Evolutionary conservation across 768 basidiomycete species (phyloP), one percentile per base, ranked within the genome.

Genomic region (Podaxis sp.): DNA sequence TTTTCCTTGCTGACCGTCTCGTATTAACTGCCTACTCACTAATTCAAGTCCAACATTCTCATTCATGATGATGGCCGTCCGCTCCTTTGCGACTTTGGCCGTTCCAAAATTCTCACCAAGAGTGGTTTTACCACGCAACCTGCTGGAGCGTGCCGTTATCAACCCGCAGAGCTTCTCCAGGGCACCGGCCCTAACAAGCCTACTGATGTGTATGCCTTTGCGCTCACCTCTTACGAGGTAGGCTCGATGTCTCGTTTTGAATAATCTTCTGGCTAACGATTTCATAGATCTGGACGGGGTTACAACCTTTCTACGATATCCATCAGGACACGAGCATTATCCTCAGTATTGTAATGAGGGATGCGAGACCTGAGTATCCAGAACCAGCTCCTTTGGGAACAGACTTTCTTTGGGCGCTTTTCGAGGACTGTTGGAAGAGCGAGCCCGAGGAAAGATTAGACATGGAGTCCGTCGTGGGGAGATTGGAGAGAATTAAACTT

Each of bases 1-100:
- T 52, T 15, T 4, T 1, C 26, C 17, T 28, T 1, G 22, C 39
- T 39, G 7, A 33, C n/a, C 5, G 49, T 22, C 17, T 11, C 13
- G 7, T 36, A 6, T 57, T 19, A 7, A 39, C 9, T 17, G 28
- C 7, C 4, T 19, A 12, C 26, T 7, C 8, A 48, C 13, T 15
- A 1, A 38, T 28, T 33, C 26, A 13, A 66, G 69, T 33, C 61
- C 33, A 70, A 70, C 51, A 48, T 70, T 17, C 56, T 70, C 6
- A 64, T 70, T 40, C 52, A 66, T 33, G 64, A 66, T 13, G 36
- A 52, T 24, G 59, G 59, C 0, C 22, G 24, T 13, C 57, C 68
- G n/a, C 59, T 65, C 13, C 62, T 70, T 4, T 67, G 62, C 36
- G 68, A 70, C 49, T 70, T 70, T 52, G 69, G 69, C n/a, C 61